phyloP scores from a whole-genome alignment of 306 rosid genomes.

The Oemleria cerasiformis region DNA sequence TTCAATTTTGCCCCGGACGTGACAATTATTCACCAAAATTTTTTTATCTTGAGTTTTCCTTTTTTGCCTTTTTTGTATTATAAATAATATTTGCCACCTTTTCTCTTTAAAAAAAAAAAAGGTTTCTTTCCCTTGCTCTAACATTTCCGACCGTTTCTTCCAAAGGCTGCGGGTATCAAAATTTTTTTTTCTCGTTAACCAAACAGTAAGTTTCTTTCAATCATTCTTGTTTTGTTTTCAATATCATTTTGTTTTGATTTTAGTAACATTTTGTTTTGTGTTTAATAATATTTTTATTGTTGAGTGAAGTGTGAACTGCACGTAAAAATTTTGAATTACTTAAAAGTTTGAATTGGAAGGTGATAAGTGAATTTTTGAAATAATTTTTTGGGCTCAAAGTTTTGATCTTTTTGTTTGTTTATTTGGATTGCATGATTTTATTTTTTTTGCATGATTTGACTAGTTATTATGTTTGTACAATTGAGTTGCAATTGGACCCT shows the following conservation, averaged over 20 bases:
- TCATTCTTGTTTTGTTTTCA: not conserved
- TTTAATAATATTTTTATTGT: not conserved
- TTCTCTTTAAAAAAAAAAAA: no score
- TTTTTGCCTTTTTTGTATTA: not conserved
- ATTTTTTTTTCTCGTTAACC: conserved; percentile 39
- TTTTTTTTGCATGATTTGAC: not conserved
- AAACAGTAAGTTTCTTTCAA: conserved; percentile 17
- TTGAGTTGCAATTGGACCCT: no score
- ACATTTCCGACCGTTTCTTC: conserved; percentile 39
- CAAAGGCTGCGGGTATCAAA: conserved; percentile 20
- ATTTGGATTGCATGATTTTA: conserved; percentile 6
- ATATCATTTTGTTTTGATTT: conserved; percentile 3
- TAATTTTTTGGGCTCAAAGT: not conserved
- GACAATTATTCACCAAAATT: not conserved
- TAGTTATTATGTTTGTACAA: no score
- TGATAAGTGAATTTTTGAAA: not conserved
- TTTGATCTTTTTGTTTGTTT: not conserved
- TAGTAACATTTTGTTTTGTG: no score
- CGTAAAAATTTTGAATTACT: conserved; percentile 22
- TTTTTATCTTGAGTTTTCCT: not conserved
- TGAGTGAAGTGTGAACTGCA: conserved; percentile 26
- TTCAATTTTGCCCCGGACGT: not conserved
- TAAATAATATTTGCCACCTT: not conserved
- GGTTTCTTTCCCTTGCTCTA: conserved; percentile 22
- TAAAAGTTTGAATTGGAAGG: not conserved